Evolutionary conservation across 2,329 filamentous ascomycete genomes (phyloP).

Genomic region (Cladosporium oxysporum): DNA sequence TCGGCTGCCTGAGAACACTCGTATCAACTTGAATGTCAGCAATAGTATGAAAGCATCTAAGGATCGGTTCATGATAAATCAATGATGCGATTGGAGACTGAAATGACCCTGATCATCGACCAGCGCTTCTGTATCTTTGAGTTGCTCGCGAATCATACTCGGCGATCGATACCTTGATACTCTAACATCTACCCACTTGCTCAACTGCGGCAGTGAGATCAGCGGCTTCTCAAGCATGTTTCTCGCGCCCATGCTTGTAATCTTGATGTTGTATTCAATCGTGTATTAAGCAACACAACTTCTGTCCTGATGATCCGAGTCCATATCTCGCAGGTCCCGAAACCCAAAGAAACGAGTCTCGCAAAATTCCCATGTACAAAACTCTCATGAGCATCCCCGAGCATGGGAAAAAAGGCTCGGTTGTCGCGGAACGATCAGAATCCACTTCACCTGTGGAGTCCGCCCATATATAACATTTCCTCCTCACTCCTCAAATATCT

Average conservation of each 20-base stretch:
- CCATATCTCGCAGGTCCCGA: not conserved
- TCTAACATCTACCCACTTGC: not conserved
- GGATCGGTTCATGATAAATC: not conserved
- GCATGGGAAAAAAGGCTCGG: not conserved
- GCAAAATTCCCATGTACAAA: conserved; percentile 14
- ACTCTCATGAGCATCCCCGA: not conserved
- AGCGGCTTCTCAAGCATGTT: not conserved
- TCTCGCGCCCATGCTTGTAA: not conserved
- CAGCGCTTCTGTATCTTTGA: not conserved
- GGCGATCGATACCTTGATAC: not conserved
- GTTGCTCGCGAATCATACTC: not conserved
- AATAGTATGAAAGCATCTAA: not conserved
- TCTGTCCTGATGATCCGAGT: not conserved
- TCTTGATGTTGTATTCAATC: conserved; percentile 15
- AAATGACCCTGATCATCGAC: not conserved
- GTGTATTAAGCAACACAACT: conserved; percentile 11
- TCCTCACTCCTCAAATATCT: not conserved
- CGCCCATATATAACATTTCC: conserved; percentile 16
- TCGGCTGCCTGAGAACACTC: not conserved
- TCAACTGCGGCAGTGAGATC: not conserved
- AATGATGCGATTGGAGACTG: not conserved
- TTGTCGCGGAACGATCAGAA: not conserved
- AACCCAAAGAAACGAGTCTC: not conserved
- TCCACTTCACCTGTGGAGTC: not conserved
- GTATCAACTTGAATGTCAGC: not conserved